phyloP scores from a whole-genome alignment of 2,329 filamentous ascomycete species.

The Aaosphaeria pasadenensis region DNA sequence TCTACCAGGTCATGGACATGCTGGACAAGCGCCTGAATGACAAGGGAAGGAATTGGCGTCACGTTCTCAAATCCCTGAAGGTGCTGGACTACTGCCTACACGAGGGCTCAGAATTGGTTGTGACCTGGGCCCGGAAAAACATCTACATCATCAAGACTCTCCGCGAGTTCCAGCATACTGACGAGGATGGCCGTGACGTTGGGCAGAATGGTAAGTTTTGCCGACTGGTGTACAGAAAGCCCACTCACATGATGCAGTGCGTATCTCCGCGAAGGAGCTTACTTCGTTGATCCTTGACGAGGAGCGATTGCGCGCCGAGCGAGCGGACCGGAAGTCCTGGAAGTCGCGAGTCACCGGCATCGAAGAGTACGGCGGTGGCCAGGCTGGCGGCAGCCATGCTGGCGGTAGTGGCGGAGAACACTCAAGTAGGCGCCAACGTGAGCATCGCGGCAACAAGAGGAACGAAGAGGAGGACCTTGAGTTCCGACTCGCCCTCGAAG shows the following conservation, averaged over 20 bases:
- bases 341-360: constrained; percentile 94
- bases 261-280: constrained; percentile 92
- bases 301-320: constrained; percentile 84
- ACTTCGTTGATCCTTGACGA: constrained; percentile 91
- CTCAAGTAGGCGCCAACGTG: constrained; percentile 25
- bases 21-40: constrained; percentile 97
- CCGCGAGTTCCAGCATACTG: constrained; percentile 93
- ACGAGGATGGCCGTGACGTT: constrained; percentile 93
- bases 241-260: constrained; percentile 59
- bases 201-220: constrained; percentile 78
- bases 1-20: constrained; percentile 99
- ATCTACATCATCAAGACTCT: constrained; percentile 98
- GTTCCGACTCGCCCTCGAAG: constrained; percentile 85
- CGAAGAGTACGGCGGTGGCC: constrained; percentile 66
- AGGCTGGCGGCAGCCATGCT: constrained; percentile 36
- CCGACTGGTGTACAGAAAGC: background rate
- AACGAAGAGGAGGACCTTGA: constrained; percentile 85
- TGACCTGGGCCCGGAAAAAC: constrained; percentile 97
- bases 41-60: constrained; percentile 99
- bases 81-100: constrained; percentile 97
- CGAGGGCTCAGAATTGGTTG: constrained; percentile 92
- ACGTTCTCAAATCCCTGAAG: constrained; percentile 95
- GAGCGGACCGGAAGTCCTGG: constrained; percentile 89
- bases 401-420: constrained; percentile 20
- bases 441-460: constrained; percentile 47